A percentile compares a stretch with the other conserved stretches of the same genome.
phyloP scores from a whole-genome alignment of 257 asterid genomes.

The Ballota nigra region DNA sequence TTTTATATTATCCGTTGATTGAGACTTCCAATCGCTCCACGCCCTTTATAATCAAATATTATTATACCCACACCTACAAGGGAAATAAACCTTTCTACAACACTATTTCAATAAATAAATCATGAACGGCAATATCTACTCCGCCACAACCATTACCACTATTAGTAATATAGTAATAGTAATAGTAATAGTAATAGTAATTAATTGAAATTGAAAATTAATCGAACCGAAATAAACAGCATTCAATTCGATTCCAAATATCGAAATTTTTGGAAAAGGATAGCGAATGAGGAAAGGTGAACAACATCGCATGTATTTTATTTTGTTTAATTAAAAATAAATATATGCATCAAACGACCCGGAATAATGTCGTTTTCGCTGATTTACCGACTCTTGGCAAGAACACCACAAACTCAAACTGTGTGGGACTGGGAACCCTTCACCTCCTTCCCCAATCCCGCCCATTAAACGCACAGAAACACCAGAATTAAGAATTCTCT shows the following conservation, averaged over 20 bases:
- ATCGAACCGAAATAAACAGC: neutral
- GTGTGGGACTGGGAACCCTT: neutral
- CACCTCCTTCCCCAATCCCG: neutral
- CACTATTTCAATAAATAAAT: neutral
- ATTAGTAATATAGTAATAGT: too few species aligned
- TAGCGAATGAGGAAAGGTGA: neutral
- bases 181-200: neutral
- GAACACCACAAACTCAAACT: neutral
- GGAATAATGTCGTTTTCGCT: neutral
- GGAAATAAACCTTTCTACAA: neutral
- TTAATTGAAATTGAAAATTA: neutral
- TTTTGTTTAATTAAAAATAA: neutral
- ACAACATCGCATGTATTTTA: neutral
- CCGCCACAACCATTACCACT: neutral
- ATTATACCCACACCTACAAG: neutral
- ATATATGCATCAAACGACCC: neutral
- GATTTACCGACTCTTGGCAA: neutral
- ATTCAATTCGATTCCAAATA: neutral
- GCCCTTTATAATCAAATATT: neutral
- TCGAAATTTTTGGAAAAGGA: too few species aligned
- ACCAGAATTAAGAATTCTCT: neutral
- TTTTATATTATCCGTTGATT: neutral
- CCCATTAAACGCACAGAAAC: neutral
- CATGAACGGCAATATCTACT: neutral
- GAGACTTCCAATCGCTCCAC: neutral